Evolutionary conservation across 164 flowering plant species (phyloP), one percentile per base, ranked within the genome.

Genomic region (Akebia trifoliata): DNA sequence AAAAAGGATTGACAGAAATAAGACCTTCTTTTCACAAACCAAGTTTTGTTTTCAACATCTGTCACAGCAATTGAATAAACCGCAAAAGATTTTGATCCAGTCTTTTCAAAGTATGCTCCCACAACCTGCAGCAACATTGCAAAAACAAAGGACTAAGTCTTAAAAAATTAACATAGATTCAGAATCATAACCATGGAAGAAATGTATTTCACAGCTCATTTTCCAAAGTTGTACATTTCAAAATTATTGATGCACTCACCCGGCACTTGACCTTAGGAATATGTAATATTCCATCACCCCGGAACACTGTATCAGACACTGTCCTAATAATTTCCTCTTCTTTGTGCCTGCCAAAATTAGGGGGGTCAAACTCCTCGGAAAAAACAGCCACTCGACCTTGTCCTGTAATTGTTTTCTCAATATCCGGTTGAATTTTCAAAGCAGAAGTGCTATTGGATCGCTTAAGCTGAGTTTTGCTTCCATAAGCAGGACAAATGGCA

Each of bases 11-110:
- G 34, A 15, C 8, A 15, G 52, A 45, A 37, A 50, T 35, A 25
- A 47, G 30, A 90, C 98, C 98, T 92, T 85, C 98, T 85, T 71
- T 88, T 89, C 54, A 92, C 98, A 85, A 81, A 81, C 95, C 93
- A 89, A 45, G 90, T 79, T 54, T 59, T 78, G 61, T 72, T 78
- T 26, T 79, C 83, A 59, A 81, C 72, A 77, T 83, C 92, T 65
- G 84, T 81, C 56, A 92, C 96, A 39, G 86, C 88, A 71, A 92
- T 89, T 46, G 91, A 85, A 71, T 92, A 92, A 56, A 88, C 98
- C 30, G 98, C 95, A 82, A 92, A 83, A 56, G 98, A 82, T 60
- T 85, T 92, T 65, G 98, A 82, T 3, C 87, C 85, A 56, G 78
- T 71, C 66, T 89, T 92, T 75, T 92, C 98, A 70, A 86, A 92